These are phyloP conservation scores for Populus davidiana DNA, from an alignment of 345 rosid genomes.

Conservation along the genomic window DNA sequence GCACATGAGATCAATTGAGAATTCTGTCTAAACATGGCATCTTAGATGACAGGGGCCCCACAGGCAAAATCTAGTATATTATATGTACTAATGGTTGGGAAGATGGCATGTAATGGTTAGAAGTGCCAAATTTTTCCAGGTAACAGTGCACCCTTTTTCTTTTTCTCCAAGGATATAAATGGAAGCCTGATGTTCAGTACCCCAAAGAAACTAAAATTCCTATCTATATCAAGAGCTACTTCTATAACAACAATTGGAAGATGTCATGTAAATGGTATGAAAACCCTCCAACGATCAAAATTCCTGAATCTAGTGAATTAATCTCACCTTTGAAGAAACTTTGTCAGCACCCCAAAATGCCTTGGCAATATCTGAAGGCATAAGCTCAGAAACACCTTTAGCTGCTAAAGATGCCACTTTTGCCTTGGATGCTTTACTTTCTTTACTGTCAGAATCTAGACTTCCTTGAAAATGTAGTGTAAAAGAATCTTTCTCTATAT, in stretches of 20 bases:
- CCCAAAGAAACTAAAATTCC: background rate
- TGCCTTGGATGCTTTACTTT: conserved; percentile 47
- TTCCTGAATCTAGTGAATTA: conserved; percentile 5
- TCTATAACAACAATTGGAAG: background rate
- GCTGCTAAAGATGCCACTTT: conserved; percentile 77
- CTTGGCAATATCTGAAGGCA: conserved; percentile 90
- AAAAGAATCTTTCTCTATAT: conserved; percentile 73
- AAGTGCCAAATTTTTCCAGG: background rate
- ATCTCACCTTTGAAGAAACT: conserved; percentile 75
- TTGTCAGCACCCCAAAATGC: conserved; percentile 73
- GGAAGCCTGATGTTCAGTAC: background rate
- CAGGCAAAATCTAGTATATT: background rate
- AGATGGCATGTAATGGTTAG: background rate
- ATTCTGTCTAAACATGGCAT: background rate
- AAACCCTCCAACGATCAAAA: conserved; percentile 6
- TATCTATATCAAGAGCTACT: background rate
- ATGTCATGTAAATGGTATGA: background rate
- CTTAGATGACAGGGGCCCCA: background rate
- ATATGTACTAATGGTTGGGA: background rate
- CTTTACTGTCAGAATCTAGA: conserved; percentile 41
- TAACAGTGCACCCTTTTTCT: background rate
- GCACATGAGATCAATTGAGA: background rate
- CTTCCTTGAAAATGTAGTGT: conserved; percentile 58
- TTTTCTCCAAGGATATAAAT: background rate
- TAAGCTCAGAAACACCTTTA: conserved; percentile 78